phyloP scores from a whole-genome alignment of 2,329 filamentous ascomycete genomes.

The Sporothrix brunneoviolacea region DNA sequence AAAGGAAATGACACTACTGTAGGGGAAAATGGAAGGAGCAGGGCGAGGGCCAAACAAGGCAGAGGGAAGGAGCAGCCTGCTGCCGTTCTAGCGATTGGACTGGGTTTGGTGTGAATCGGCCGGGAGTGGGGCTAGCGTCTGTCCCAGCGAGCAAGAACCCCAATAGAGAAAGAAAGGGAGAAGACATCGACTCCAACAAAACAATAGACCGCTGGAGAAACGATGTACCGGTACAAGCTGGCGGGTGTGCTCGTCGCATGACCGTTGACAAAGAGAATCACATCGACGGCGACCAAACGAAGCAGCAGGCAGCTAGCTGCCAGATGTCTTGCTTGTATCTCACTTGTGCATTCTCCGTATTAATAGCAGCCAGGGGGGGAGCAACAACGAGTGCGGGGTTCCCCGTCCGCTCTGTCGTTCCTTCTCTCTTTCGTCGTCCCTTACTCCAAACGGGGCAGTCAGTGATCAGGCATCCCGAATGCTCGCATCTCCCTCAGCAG shows the following conservation, averaged over 20 bases:
- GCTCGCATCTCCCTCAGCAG: no score
- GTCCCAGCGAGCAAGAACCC: not conserved
- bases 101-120: not conserved
- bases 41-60: not conserved
- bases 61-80: not conserved
- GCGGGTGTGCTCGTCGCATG: no score
- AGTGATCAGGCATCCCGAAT: no score
- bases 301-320: no score
- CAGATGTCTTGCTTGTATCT: no score
- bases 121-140: not conserved
- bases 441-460: no score
- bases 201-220: conserved; percentile 2
- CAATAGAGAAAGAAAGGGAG: not conserved
- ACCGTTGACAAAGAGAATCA: no score
- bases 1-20: not conserved
- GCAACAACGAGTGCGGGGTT: conserved; percentile 5
- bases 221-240: conserved; percentile 3
- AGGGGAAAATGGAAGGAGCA: not conserved
- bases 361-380: not conserved
- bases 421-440: not conserved
- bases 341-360: no score
- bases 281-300: no score
- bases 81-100: conserved; percentile 1
- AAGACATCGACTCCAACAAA: no score
- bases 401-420: not conserved